These are phyloP conservation scores for Murraya paniculata DNA, from an alignment of 345 rosid species.

Conservation along the genomic window DNA sequence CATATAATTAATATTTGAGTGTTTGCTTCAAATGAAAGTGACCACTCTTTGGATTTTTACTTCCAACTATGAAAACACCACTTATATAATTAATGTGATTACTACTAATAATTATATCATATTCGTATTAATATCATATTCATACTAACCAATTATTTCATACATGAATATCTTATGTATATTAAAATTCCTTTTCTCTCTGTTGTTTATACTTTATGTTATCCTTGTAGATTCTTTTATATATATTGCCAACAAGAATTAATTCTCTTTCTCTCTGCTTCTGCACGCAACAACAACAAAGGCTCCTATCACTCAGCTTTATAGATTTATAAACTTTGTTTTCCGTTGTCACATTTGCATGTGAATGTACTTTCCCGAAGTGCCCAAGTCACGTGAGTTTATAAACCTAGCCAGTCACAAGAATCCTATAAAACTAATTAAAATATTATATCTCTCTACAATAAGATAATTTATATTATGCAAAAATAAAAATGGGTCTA, in stretches of 20 bases:
- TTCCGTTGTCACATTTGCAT: conserved; percentile 43
- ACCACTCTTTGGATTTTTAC: background rate
- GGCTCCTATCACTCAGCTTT: conserved; percentile 24
- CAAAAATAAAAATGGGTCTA: background rate
- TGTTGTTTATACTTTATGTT: background rate
- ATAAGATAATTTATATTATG: background rate
- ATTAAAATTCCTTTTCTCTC: background rate
- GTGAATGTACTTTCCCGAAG: conserved; percentile 66
- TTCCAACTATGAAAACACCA: too few relatives aligned
- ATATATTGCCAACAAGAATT: background rate
- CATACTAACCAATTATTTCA: background rate
- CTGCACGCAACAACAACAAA: conserved; percentile 7
- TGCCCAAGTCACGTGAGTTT: conserved; percentile 46
- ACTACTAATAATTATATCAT: background rate
- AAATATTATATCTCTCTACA: background rate
- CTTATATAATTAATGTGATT: too few relatives aligned
- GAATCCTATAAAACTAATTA: conserved; percentile 22
- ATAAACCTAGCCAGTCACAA: conserved; percentile 29
- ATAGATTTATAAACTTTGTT: conserved; percentile 30
- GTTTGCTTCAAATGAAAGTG: conserved; percentile 2
- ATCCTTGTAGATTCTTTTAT: background rate
- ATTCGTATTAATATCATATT: background rate
- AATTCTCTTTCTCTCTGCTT: conserved; percentile 5
- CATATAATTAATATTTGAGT: background rate
- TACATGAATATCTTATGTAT: background rate